phyloP scores from a whole-genome alignment of 2,329 filamentous ascomycete genomes.

The Beauveria varroae region DNA sequence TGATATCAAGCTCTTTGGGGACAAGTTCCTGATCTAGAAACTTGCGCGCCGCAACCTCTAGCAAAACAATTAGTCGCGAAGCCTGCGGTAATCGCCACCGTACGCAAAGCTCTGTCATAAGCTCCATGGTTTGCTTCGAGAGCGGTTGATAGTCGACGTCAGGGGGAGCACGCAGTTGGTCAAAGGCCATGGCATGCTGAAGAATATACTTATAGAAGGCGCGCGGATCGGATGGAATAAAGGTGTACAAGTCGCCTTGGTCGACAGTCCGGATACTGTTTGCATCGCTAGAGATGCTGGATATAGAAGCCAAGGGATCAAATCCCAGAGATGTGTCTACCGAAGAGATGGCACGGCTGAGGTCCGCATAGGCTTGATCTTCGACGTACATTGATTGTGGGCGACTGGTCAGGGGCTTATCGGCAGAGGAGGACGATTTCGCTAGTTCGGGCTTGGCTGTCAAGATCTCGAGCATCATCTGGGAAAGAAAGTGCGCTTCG shows the following conservation, averaged over 20 bases:
- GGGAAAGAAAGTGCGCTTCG: conserved; percentile 80
- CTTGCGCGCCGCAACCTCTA: conserved; percentile 80
- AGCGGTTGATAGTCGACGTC: conserved; percentile 44
- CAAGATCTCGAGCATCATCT: conserved; percentile 88
- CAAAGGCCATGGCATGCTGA: conserved; percentile 64
- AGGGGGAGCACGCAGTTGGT: conserved; percentile 49
- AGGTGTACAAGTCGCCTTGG: conserved; percentile 69
- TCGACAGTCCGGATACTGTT: conserved; percentile 43
- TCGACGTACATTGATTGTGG: conserved; percentile 38
- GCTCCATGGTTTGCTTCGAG: conserved; percentile 73
- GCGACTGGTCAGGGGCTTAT: conserved; percentile 48
- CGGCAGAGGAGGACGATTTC: conserved; percentile 60
- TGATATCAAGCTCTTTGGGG: conserved; percentile 72
- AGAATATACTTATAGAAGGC: conserved; percentile 78
- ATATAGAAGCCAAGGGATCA: conserved; percentile 63
- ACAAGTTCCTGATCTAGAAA: conserved; percentile 77
- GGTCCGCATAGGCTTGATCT: conserved; percentile 45
- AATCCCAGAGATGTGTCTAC: conserved; percentile 36
- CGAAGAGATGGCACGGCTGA: conserved; percentile 44
- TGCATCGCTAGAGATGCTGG: conserved; percentile 55
- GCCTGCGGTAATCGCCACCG: conserved; percentile 86
- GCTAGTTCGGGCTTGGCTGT: conserved; percentile 79
- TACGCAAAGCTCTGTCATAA: conserved; percentile 76
- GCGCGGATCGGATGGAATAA: conserved; percentile 78
- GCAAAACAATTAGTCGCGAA: conserved; percentile 68